phyloP scores from a whole-genome alignment of 768 basidiomycete species.

The Russula lepida region DNA sequence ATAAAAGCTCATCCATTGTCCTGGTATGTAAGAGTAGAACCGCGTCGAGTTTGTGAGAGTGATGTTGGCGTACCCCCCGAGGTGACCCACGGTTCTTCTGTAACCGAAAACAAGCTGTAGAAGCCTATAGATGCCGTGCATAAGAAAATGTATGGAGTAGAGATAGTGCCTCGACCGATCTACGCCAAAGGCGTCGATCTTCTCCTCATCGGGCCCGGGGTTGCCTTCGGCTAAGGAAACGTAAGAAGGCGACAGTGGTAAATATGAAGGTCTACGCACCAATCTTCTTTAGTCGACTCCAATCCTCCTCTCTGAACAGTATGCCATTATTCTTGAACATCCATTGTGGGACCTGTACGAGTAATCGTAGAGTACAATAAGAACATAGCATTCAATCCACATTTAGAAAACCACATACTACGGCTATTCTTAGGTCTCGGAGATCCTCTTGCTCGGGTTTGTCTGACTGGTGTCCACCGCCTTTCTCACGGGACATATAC shows the following conservation, averaged over 20 bases:
- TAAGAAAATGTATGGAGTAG: neutral
- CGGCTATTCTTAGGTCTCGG: slow-evolving; percentile 57
- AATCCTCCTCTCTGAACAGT: slow-evolving; percentile 76
- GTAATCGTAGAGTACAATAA: neutral
- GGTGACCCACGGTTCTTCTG: slow-evolving; percentile 77
- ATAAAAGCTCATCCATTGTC: slow-evolving; percentile 91
- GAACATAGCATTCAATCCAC: neutral
- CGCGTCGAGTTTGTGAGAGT: slow-evolving; percentile 15
- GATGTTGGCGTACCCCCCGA: slow-evolving; percentile 44
- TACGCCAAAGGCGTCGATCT: slow-evolving; percentile 94
- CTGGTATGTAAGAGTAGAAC: slow-evolving; percentile 34
- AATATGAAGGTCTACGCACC: slow-evolving; percentile 32
- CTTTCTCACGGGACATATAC: slow-evolving; percentile 33
- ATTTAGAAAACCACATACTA: slow-evolving; percentile 33
- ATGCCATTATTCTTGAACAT: slow-evolving; percentile 85
- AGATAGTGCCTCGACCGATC: slow-evolving; percentile 32
- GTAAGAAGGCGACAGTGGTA: neutral
- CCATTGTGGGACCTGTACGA: slow-evolving; percentile 63
- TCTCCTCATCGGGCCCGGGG: slow-evolving; percentile 87
- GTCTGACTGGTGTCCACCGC: neutral
- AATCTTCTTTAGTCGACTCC: slow-evolving; percentile 85
- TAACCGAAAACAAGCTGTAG: slow-evolving; percentile 75
- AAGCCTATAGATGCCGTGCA: slow-evolving; percentile 39
- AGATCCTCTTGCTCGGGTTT: slow-evolving; percentile 25
- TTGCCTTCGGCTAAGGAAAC: slow-evolving; percentile 72